Evolutionary conservation across 1,139 yeast species (phyloP).

Genomic region (Diutina mesorugosa): DNA sequence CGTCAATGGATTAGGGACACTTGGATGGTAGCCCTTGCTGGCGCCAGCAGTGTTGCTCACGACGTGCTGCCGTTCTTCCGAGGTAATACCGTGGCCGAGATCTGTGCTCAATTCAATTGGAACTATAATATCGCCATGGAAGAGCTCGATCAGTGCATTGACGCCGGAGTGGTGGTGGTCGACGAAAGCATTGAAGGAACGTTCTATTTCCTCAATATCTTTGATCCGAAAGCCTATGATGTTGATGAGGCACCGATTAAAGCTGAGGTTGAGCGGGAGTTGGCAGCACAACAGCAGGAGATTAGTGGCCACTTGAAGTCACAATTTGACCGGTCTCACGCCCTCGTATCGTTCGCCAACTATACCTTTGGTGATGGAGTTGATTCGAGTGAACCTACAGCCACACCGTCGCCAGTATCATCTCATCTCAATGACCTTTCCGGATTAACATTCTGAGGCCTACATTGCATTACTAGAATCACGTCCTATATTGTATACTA

Average conservation of each 20-base stretch:
- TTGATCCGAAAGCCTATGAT: slow-evolving; percentile 5
- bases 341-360: background rate
- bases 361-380: background rate
- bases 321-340: background rate
- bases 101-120: slow-evolving; percentile 38
- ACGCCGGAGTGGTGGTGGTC: slow-evolving; percentile 43
- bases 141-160: slow-evolving; percentile 50
- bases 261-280: background rate
- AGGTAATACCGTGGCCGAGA: slow-evolving; percentile 26
- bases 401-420: background rate
- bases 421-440: background rate
- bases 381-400: background rate
- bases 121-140: slow-evolving; percentile 58
- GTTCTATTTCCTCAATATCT: slow-evolving; percentile 25
- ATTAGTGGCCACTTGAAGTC: background rate
- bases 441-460: background rate
- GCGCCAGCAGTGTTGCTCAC: background rate
- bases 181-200: slow-evolving; percentile 59
- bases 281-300: background rate
- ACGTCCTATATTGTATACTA: too few species aligned
- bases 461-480: too few species aligned
- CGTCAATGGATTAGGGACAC: background rate
- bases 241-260: background rate
- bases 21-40: background rate
- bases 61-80: slow-evolving; percentile 9